Base-by-base conservation (phyloP, 306 rosid genomes). In the Adenanthera pavonina region DNA sequence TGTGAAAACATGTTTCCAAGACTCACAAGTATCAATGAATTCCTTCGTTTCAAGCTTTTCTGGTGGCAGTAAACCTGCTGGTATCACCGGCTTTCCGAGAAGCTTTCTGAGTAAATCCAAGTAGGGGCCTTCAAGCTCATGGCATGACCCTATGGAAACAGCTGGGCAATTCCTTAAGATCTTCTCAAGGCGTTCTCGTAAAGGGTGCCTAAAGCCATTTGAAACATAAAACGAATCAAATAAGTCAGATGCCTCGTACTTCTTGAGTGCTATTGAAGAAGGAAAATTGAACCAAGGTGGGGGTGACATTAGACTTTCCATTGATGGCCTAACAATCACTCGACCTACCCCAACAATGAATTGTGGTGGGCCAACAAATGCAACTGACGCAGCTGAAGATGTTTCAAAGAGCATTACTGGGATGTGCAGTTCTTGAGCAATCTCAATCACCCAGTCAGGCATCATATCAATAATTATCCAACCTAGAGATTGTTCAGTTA, bases 1-100 rank as follows among this genome's bases (percentile, higher is more conserved):
- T 40, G 77, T 72, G 70, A 84, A 90, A 16, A 74, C 84, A 13
- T 47, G 12, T 13, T 35, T 54, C 64, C 65, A 59, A 3, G 65
- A 10, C 10, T 59, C 7, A 59, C 30, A 25, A 25, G 30, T 25
- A 1, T 25, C 35, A 9, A 3, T 59, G 16, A 59, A 6, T 59
- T 59, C 15, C 30, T 0, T 1, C 11, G 0, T 59, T 25, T 59
- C 65, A 9, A 2, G 65, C 13, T 9, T 25, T 36, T 59, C 16
- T 3, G 34, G 64, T 3, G 64, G 64, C 34, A 57, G 64, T 3
- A 3, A 8, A 57, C 64, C 34, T 0, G 6, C 1, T 25, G 65
- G 65, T 59, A 59, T 59, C 65, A 25, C 65, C 3, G 16, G 11
- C 36, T 59, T 59, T 15, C 38, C 65, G 3, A 20, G 3, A 60